Conservation (phyloP, 1,284 basidiomycete genomes). For the Boletus smithii region DNA sequence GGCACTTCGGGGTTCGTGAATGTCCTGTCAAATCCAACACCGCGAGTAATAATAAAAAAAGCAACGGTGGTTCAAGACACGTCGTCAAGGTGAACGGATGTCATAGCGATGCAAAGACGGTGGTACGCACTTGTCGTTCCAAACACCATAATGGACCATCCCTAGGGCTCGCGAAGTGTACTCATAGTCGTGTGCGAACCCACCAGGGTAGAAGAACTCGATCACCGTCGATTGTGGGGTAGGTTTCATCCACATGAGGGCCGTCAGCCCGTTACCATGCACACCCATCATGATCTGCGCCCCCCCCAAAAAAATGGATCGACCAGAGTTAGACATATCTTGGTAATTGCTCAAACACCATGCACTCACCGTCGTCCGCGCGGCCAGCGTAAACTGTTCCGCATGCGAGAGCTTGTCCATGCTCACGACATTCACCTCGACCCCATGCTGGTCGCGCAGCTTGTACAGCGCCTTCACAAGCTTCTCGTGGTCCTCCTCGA, state of each 20-base stretch:
- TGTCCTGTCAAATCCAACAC: conserved; percentile 33
- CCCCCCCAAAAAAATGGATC: not conserved
- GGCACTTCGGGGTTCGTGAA: conserved; percentile 52
- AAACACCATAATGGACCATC: conserved; percentile 84
- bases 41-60: not conserved
- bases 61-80: not conserved
- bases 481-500: conserved; percentile 60
- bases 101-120: no score
- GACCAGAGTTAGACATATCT: not conserved
- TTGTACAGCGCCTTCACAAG: conserved; percentile 62
- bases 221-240: conserved; percentile 73
- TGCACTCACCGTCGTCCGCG: conserved; percentile 70
- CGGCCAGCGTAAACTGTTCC: conserved; percentile 76
- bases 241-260: conserved; percentile 83
- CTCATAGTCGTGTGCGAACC: conserved; percentile 86
- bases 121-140: conserved; percentile 53
- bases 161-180: conserved; percentile 76
- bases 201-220: conserved; percentile 84
- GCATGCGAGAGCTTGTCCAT: conserved; percentile 76
- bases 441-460: conserved; percentile 68
- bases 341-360: not conserved
- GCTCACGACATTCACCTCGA: conserved; percentile 81
- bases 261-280: conserved; percentile 83
- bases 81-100: no score
- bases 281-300: conserved; percentile 81